Evolutionary conservation across 306 rosid species (phyloP), one percentile per base, ranked within the genome.

Genomic region (Cucurbita maxima): DNA sequence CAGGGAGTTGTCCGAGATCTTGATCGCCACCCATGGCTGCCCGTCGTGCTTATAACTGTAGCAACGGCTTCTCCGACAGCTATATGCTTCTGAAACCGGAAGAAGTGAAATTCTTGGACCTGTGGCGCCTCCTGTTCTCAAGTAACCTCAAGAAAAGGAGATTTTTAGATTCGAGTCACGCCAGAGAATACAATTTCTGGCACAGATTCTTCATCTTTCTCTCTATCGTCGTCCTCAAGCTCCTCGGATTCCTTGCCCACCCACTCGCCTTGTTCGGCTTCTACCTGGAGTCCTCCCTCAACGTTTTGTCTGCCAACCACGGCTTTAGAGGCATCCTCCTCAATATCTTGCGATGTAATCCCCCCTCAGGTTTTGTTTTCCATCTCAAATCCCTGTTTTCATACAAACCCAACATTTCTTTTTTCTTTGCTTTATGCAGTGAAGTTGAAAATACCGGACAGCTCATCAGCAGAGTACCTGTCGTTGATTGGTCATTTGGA

Each of bases 181-280:
- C 10, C 34, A 30, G 18, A 83, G 19, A 74, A 25, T 44, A 9
- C 0, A 16, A 37, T 0, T 82, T 90, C 40, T 30, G 84, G 13
- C 86, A 83, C 8, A 82, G 97, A 84, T 88, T 96, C 97, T 50
- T 86, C 20, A 82, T 93, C 55, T 84, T 88, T 78, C 43, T 43
- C 45, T 92, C 92, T 25, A 64, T 88, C 43, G 14, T 87, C 36
- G 22, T 37, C 13, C 96, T 88, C 60, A 87, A 36, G 73, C 4
- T 72, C 52, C 68, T 90, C 2, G 20, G 81, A n/a, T 1, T 47
- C 10, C 41, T 52, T 10, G 61, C 18, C 58, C 54, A 48, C 0
- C 56, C 81, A 5, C 16, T 93, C 77, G 78, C 70, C 50, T 59
- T n/a, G 9, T 5, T 86, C 0, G 98, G 96, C 3, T 6, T 51